A percentile compares a stretch with the other conserved stretches of the same genome.
Conservation (phyloP, 2,329 filamentous ascomycete genomes). For the Aspergillus ruber region DNA sequence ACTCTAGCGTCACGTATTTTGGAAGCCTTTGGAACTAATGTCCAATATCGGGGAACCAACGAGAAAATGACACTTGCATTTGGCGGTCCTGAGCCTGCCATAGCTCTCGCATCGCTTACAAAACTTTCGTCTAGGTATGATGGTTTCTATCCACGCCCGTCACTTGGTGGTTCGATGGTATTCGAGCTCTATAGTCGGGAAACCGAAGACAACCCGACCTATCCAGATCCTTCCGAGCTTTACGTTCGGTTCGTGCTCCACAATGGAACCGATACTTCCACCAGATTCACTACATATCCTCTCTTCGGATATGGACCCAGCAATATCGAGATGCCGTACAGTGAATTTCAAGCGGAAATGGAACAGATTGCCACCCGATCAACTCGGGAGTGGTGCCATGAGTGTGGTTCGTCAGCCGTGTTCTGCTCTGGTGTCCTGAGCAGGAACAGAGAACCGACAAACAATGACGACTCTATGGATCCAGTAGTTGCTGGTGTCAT, state of each 20-base stretch:
- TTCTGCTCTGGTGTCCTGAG: slow-evolving; percentile 46
- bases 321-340: slow-evolving; percentile 43
- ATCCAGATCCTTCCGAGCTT: slow-evolving; percentile 41
- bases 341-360: slow-evolving; percentile 45
- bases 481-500: slow-evolving; percentile 50
- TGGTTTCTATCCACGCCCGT: slow-evolving; percentile 46
- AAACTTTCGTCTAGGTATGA: slow-evolving; percentile 33
- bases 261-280: slow-evolving; percentile 45
- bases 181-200: slow-evolving; percentile 48
- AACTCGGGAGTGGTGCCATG: slow-evolving; percentile 48
- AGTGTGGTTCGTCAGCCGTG: slow-evolving; percentile 41
- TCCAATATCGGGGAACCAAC: slow-evolving; percentile 29
- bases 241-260: slow-evolving; percentile 52
- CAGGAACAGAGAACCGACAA: neutral
- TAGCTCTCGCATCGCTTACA: slow-evolving; percentile 46
- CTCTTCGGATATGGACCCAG: slow-evolving; percentile 46
- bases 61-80: slow-evolving; percentile 45
- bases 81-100: slow-evolving; percentile 44
- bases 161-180: slow-evolving; percentile 43
- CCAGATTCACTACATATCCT: slow-evolving; percentile 37
- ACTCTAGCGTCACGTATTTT: slow-evolving; percentile 37
- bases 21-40: slow-evolving; percentile 32
- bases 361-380: slow-evolving; percentile 36
- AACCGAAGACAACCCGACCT: slow-evolving; percentile 24
- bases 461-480: slow-evolving; percentile 21